These are phyloP conservation scores for Angomonas deanei DNA, from an alignment of 208 protist species.

Conservation along the genomic window DNA sequence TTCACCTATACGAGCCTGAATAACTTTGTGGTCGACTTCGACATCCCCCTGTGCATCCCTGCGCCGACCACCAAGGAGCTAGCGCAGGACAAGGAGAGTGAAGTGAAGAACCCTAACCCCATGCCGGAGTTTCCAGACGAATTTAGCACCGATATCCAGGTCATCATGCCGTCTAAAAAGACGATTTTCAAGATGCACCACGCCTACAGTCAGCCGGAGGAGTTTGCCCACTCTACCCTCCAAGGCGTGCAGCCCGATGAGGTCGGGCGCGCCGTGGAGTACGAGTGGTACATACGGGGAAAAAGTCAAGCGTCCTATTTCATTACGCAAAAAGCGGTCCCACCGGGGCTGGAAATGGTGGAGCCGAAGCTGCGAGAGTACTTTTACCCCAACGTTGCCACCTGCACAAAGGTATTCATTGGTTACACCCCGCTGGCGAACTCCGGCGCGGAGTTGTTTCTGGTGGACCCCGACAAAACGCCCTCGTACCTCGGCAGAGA, in stretches of 20 bases:
- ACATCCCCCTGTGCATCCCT: neutral
- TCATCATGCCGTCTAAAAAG: slow-evolving; percentile 22
- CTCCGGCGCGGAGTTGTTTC: slow-evolving; percentile 13
- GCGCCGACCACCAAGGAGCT: neutral
- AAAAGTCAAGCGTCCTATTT: slow-evolving; percentile 19
- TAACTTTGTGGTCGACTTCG: neutral
- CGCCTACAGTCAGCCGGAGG: slow-evolving; percentile 8
- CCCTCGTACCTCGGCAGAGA: slow-evolving; percentile 36
- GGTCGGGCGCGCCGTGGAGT: slow-evolving; percentile 20
- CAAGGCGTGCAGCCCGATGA: slow-evolving; percentile 13
- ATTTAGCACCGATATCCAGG: slow-evolving; percentile 32
- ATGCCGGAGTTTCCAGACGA: slow-evolving; percentile 28
- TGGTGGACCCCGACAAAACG: slow-evolving; percentile 5
- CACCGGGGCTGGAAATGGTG: slow-evolving; percentile 4
- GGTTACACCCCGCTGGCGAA: slow-evolving; percentile 14
- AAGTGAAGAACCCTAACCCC: neutral
- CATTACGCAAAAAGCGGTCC: slow-evolving; percentile 14
- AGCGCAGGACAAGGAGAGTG: slow-evolving; percentile 1
- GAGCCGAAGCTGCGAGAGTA: slow-evolving; percentile 19
- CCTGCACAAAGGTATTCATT: slow-evolving; percentile 20
- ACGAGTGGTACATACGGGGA: slow-evolving; percentile 33
- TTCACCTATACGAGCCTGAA: slow-evolving; percentile 20
- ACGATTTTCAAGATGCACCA: slow-evolving; percentile 17
- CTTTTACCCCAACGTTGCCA: slow-evolving; percentile 30
- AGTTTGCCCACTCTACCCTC: slow-evolving; percentile 8